Evolutionary conservation across 208 protist genomes (phyloP), one percentile per base, ranked within the genome.

Genomic region (Wallacemonas collosoma): DNA sequence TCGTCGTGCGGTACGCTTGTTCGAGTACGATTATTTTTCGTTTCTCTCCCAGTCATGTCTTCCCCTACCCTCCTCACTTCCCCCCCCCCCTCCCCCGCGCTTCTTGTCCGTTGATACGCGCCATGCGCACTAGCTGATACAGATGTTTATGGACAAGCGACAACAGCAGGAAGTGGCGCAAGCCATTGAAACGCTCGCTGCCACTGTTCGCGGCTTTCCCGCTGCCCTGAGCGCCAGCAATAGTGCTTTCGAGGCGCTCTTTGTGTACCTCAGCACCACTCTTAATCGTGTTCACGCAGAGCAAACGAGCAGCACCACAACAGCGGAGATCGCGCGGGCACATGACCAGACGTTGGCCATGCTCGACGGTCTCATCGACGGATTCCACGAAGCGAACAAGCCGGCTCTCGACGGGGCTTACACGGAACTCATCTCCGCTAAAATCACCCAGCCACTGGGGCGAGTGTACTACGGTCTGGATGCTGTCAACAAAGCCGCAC

Each of bases 371-470:
- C 53, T 58, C 6, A 15, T 58, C 53, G 1, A 8, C 6, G 53
- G 26, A 0, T 36, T 58, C 53, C n/a, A 58, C 14, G 11, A 15
- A 7, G 53, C 53, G n/a, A n/a, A 36, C 11, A 15, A 8, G 6
- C n/a, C 53, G 11, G 53, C 26, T 58, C 9, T 38, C 6, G 14
- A 26, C 6, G 53, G 53, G 14, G 26, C 53, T 5, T 38, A 15
- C n/a, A 7, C 11, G n/a, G 53, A 58, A 5, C 6, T 58, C n/a
- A n/a, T 58, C 6, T 58, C 53, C n/a, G 26, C 6, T 5, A 58
- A 58, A n/a, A 36, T 58, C 53, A 58, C 53, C 6, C 11, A 58
- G 53, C 53, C 53, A n/a, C 53, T 58, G n/a, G 53, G 53, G 0
- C 53, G 53, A 8, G 14, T 58, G 14, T 58, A 58, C 26, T n/a